phyloP scores from a whole-genome alignment of 2,329 filamentous ascomycete species.

The Phialophora expanda region DNA sequence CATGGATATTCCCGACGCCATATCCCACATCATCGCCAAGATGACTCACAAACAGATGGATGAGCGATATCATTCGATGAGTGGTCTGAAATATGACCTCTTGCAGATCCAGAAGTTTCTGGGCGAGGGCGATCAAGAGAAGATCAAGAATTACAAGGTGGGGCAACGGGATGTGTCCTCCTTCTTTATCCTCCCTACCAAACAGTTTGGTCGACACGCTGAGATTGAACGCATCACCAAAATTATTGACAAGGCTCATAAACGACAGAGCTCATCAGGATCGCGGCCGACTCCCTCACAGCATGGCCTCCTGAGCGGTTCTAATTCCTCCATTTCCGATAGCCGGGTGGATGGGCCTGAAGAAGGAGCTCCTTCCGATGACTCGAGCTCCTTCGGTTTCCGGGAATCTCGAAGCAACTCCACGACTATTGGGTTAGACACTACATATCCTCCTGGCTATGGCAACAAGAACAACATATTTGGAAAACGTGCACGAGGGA shows the following conservation, averaged over 20 bases:
- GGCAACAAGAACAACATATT: constrained; percentile 23
- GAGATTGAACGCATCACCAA: constrained; percentile 73
- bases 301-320: constrained; percentile 57
- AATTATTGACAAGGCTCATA: constrained; percentile 77
- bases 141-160: constrained; percentile 74
- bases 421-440: constrained; percentile 40
- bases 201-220: constrained; percentile 77
- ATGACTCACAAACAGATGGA: constrained; percentile 88
- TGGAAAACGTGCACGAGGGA: constrained; percentile 29
- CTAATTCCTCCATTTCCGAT: constrained; percentile 60
- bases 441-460: constrained; percentile 21
- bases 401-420: constrained; percentile 48
- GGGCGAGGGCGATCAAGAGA: constrained; percentile 72
- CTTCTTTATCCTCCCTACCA: constrained; percentile 83
- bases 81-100: constrained; percentile 82
- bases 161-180: constrained; percentile 87
- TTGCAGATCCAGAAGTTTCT: constrained; percentile 74
- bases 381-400: constrained; percentile 54
- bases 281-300: constrained; percentile 44
- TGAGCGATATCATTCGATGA: constrained; percentile 87
- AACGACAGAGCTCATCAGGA: constrained; percentile 59
- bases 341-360: constrained; percentile 57
- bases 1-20: constrained; percentile 80
- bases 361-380: constrained; percentile 60
- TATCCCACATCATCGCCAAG: constrained; percentile 83